phyloP scores from a whole-genome alignment of 805 yeast genomes.

The Candida ulmi region DNA sequence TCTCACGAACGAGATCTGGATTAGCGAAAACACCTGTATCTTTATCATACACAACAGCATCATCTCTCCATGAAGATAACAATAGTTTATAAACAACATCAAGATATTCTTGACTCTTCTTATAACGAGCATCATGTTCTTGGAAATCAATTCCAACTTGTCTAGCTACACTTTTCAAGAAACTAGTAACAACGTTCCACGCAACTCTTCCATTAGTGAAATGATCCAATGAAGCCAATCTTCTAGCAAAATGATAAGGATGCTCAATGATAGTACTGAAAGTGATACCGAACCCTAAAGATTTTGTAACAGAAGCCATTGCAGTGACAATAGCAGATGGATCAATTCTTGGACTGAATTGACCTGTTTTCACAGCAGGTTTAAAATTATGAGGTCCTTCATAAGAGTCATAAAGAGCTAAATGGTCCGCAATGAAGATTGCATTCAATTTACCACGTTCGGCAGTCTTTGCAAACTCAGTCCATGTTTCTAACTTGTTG shows the following conservation, averaged over 20 bases:
- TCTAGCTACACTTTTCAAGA: conserved; percentile 33
- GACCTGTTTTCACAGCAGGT: conserved; percentile 25
- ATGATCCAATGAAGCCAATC: conserved; percentile 36
- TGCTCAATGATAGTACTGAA: conserved; percentile 33
- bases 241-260: conserved; percentile 34
- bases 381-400: conserved; percentile 28
- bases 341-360: conserved; percentile 30
- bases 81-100: conserved; percentile 32
- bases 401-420: conserved; percentile 33
- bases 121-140: conserved; percentile 34
- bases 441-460: conserved; percentile 33
- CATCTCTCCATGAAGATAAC: conserved; percentile 34
- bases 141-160: conserved; percentile 31
- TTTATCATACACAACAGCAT: conserved; percentile 19
- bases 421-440: conserved; percentile 31
- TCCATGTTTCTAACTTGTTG: conserved; percentile 13
- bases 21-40: conserved; percentile 24
- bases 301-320: conserved; percentile 33
- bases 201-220: conserved; percentile 36
- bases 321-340: conserved; percentile 33
- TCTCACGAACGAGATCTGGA: conserved; percentile 30
- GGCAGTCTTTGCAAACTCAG: conserved; percentile 27
- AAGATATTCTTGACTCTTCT: conserved; percentile 31
- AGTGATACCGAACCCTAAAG: too few species aligned
- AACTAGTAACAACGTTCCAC: conserved; percentile 39